These are phyloP conservation scores for Recurvomyces mirabilis DNA, from an alignment of 495 filamentous ascomycete species.

Conservation along the genomic window DNA sequence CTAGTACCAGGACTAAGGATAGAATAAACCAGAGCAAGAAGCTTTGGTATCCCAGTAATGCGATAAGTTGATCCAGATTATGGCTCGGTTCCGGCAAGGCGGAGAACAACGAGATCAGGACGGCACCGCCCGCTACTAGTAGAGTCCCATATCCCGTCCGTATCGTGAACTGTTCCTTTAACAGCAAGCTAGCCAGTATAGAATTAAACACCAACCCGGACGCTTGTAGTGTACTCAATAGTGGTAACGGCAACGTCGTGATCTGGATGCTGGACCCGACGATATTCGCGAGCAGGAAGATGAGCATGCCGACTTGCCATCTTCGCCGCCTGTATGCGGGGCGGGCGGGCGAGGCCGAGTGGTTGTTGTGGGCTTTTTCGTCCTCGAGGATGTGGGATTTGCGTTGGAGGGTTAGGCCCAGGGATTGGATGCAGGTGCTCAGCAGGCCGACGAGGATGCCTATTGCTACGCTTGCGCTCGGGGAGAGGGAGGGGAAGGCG, in stretches of 20 bases:
- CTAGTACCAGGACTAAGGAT: slow-evolving; percentile 59
- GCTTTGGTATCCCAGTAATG: slow-evolving; percentile 55
- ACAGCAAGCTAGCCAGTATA: slow-evolving; percentile 85
- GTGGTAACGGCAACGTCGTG: slow-evolving; percentile 86
- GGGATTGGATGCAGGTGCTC: slow-evolving; percentile 84
- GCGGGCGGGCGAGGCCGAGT: too few species aligned
- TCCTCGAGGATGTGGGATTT: slow-evolving; percentile 98
- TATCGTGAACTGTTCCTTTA: slow-evolving; percentile 86
- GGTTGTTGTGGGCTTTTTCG: slow-evolving; percentile 72
- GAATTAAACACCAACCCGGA: slow-evolving; percentile 97
- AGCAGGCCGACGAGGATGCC: slow-evolving; percentile 86
- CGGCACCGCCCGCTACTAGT: slow-evolving; percentile 74
- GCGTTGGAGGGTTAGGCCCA: slow-evolving; percentile 94
- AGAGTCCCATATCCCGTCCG: slow-evolving; percentile 82
- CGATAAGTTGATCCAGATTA: slow-evolving; percentile 67
- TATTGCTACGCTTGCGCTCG: slow-evolving; percentile 32
- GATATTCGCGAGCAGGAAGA: slow-evolving; percentile 92
- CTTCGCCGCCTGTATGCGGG: slow-evolving; percentile 82
- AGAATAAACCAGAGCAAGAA: slow-evolving; percentile 90
- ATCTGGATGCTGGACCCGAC: slow-evolving; percentile 95
- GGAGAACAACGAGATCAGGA: slow-evolving; percentile 86
- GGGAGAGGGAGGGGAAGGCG: slow-evolving; percentile 3
- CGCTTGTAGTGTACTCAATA: slow-evolving; percentile 90
- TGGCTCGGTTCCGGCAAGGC: slow-evolving; percentile 94
- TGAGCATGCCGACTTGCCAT: slow-evolving; percentile 95